A percentile compares a stretch with the other conserved stretches of the same genome.
phyloP scores from a whole-genome alignment of 1,284 basidiomycete genomes.

The Cryptococcus amylolentus region DNA sequence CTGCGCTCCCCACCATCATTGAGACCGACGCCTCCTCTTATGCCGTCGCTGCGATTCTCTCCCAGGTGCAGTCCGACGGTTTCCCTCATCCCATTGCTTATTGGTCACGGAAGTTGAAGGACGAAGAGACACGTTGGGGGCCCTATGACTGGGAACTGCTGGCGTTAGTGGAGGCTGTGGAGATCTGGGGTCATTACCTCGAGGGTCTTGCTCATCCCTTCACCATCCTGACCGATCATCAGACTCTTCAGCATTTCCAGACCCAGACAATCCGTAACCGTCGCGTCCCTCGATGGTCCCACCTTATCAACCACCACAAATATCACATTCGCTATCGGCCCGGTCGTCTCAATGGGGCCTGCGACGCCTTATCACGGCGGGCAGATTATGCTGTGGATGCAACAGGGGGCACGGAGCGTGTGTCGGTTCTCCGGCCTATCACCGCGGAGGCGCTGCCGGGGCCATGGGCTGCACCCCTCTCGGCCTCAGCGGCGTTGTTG shows the following conservation, averaged over 20 bases:
- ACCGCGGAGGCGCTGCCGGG: too few species aligned
- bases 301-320: too few species aligned
- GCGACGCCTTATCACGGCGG: too few species aligned
- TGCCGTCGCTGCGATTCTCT: constrained; percentile 32
- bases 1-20: constrained; percentile 10
- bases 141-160: neutral
- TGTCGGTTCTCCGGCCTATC: too few species aligned
- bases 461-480: too few species aligned
- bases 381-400: too few species aligned
- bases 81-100: neutral
- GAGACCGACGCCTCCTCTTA: constrained; percentile 39
- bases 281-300: too few species aligned
- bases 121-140: neutral
- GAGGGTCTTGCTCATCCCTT: neutral
- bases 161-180: neutral
- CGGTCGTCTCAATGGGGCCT: too few species aligned
- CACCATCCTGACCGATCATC: neutral
- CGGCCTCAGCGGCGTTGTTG: too few species aligned
- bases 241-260: neutral
- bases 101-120: neutral
- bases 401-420: too few species aligned
- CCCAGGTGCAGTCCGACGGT: constrained; percentile 16
- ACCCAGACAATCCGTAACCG: too few species aligned
- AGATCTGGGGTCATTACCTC: neutral
- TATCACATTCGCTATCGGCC: too few species aligned